phyloP scores from a whole-genome alignment of 225 moss, liverwort and hornwort species.

The Bryoerythrophyllum caledonicum region DNA sequence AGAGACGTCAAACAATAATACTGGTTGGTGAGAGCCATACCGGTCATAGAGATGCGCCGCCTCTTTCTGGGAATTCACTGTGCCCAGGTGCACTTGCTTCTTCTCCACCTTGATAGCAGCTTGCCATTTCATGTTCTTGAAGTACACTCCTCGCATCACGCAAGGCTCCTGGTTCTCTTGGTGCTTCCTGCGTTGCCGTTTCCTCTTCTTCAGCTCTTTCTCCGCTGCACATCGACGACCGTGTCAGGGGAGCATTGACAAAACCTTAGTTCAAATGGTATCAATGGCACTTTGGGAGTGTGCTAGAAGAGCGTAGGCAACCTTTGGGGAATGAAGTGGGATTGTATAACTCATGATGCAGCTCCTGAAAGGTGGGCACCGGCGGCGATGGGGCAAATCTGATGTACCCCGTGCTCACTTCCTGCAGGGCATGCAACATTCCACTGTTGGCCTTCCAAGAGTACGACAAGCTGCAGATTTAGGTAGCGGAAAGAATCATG shows the following conservation, averaged over 20 bases:
- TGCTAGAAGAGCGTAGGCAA: not conserved
- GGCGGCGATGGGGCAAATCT: slow-evolving; percentile 34
- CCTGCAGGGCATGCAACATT: slow-evolving; percentile 35
- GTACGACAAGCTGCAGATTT: too few species aligned
- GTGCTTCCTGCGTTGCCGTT: slow-evolving; percentile 54
- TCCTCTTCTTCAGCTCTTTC: slow-evolving; percentile 58
- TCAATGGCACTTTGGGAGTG: not conserved
- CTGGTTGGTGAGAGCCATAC: slow-evolving; percentile 8
- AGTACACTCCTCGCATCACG: slow-evolving; percentile 59
- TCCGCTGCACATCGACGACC: slow-evolving; percentile 21
- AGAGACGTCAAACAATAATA: not conserved
- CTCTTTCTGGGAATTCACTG: slow-evolving; percentile 55
- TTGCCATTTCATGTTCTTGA: slow-evolving; percentile 72
- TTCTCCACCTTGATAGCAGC: slow-evolving; percentile 67
- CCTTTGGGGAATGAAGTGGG: slow-evolving; percentile 45
- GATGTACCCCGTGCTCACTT: slow-evolving; percentile 26
- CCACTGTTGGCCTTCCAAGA: not conserved
- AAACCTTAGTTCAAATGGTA: not conserved
- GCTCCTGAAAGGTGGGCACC: slow-evolving; percentile 32
- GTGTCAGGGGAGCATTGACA: not conserved
- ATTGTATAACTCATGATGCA: slow-evolving; percentile 45
- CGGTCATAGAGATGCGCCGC: slow-evolving; percentile 59
- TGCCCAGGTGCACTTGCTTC: slow-evolving; percentile 61
- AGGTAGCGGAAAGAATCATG: not conserved
- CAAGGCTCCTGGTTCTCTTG: slow-evolving; percentile 61